Conservation (phyloP, 2,329 filamentous ascomycete genomes). For the Penicillium thymicola region DNA sequence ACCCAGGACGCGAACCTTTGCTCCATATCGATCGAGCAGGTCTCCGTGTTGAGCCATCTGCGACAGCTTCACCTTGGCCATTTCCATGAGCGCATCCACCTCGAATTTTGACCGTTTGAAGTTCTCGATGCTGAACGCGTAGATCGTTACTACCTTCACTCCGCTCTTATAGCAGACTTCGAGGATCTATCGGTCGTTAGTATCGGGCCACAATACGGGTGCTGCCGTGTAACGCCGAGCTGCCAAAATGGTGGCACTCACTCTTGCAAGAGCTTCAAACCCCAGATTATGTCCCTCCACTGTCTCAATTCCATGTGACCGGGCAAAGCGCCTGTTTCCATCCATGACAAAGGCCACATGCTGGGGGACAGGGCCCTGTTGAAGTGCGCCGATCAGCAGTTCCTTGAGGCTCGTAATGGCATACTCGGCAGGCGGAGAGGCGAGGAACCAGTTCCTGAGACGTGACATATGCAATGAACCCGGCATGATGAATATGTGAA, state of each 20-base stretch:
- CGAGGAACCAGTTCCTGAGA: conserved; percentile 71
- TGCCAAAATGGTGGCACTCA: conserved; percentile 43
- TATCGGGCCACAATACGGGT: neutral
- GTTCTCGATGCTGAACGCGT: conserved; percentile 98
- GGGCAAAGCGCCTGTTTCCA: conserved; percentile 89
- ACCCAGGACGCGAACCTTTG: conserved; percentile 78
- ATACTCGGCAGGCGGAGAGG: conserved; percentile 91
- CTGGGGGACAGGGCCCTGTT: conserved; percentile 85
- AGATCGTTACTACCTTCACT: conserved; percentile 94
- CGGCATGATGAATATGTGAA: conserved; percentile 31
- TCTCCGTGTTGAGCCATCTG: conserved; percentile 93
- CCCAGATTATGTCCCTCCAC: conserved; percentile 94
- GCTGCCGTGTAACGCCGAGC: neutral
- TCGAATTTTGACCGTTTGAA: conserved; percentile 97
- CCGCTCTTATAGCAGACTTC: conserved; percentile 98
- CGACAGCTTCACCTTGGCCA: conserved; percentile 90
- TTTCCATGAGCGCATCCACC: conserved; percentile 94
- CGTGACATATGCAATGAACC: conserved; percentile 59
- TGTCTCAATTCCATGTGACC: conserved; percentile 87
- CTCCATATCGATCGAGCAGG: conserved; percentile 87
- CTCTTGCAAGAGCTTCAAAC: conserved; percentile 88
- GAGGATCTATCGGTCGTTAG: conserved; percentile 61
- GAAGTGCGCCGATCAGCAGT: conserved; percentile 80
- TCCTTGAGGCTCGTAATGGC: conserved; percentile 74
- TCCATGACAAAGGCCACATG: conserved; percentile 99